Conservation (phyloP, 768 basidiomycete species). For the Boletus fagicola region DNA sequence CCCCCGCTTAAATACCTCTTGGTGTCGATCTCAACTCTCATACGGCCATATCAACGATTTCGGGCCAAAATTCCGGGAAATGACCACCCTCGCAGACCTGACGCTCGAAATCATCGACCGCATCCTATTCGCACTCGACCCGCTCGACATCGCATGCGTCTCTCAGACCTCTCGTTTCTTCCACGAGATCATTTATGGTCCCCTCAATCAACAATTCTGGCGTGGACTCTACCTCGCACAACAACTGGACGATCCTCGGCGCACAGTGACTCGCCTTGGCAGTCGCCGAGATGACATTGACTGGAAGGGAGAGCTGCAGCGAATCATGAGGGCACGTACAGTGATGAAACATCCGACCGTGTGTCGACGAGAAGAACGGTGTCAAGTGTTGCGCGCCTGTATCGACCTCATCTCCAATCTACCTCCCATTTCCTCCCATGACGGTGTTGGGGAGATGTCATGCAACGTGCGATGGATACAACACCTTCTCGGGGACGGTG, state of each 20-base stretch:
- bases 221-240: constrained; percentile 60
- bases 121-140: constrained; percentile 57
- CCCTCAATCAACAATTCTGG: constrained; percentile 51
- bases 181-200: constrained; percentile 46
- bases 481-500: constrained; percentile 40
- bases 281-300: constrained; percentile 32
- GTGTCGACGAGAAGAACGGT: constrained; percentile 44
- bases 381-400: constrained; percentile 45
- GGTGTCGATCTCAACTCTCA: neutral
- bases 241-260: constrained; percentile 62
- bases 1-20: constrained; percentile 2
- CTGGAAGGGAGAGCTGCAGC: constrained; percentile 57
- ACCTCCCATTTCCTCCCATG: constrained; percentile 35
- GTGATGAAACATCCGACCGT: constrained; percentile 38
- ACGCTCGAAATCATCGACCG: constrained; percentile 61
- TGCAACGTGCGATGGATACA: constrained; percentile 53
- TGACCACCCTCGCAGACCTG: constrained; percentile 36
- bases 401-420: constrained; percentile 47
- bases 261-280: constrained; percentile 41
- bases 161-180: constrained; percentile 50
- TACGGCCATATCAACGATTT: neutral
- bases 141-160: constrained; percentile 53
- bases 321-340: constrained; percentile 52
- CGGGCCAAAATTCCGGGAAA: neutral
- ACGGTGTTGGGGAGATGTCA: constrained; percentile 36